These are phyloP conservation scores for Coemansia umbellata DNA, from an alignment of 192 early-diverging fungal species.

Conservation along the genomic window DNA sequence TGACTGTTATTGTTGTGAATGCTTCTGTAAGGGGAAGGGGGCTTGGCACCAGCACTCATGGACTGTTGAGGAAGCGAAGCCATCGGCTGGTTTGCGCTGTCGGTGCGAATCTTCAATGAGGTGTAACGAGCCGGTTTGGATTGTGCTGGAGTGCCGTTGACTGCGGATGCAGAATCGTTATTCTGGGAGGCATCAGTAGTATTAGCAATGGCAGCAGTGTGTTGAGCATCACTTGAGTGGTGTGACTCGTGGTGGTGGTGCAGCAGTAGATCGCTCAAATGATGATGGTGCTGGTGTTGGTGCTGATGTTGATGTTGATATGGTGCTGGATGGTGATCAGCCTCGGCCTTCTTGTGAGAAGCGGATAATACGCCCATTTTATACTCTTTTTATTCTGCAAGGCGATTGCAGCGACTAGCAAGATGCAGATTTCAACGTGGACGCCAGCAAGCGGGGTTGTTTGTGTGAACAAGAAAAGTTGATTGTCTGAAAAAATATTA, in stretches of 20 bases:
- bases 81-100: conserved; percentile 21
- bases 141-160: background rate
- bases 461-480: background rate
- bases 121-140: conserved; percentile 17
- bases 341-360: conserved; percentile 23
- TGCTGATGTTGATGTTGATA: no score
- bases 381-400: background rate
- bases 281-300: conserved; percentile 12
- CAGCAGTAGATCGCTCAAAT: conserved; percentile 9
- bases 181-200: no score
- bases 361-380: conserved; percentile 39
- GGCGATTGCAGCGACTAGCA: background rate
- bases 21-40: conserved; percentile 17
- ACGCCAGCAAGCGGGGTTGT: no score
- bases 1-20: conserved; percentile 14
- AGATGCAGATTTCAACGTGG: background rate
- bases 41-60: conserved; percentile 32
- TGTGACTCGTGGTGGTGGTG: conserved; percentile 7
- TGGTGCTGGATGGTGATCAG: conserved; percentile 8
- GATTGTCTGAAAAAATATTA: background rate
- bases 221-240: conserved; percentile 3
- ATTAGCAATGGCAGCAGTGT: no score
- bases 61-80: conserved; percentile 27
- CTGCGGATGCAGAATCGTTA: conserved; percentile 4
- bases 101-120: conserved; percentile 35